A percentile compares a stretch with the other conserved stretches of the same genome.
Evolutionary conservation across 176 grass and related monocot species (phyloP).

Genomic region (Aegilops umbellulata): DNA sequence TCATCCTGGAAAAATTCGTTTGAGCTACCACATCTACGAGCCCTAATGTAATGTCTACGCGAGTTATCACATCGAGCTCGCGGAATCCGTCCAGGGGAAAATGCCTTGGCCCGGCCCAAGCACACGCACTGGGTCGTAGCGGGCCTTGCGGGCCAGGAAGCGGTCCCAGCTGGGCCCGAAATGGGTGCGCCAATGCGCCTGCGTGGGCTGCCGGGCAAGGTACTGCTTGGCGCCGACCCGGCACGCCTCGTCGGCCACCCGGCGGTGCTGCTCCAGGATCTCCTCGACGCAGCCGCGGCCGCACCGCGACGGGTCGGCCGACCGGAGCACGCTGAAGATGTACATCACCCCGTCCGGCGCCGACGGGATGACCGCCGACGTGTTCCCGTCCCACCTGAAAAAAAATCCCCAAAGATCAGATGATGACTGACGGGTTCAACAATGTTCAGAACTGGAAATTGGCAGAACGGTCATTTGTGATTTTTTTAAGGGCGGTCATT

Average conservation of each 20-base stretch:
- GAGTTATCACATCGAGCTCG: background rate
- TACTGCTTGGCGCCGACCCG: slow-evolving; percentile 67
- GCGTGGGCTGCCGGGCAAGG: slow-evolving; percentile 62
- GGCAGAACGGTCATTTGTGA: too few species aligned
- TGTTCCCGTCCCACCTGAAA: slow-evolving; percentile 82
- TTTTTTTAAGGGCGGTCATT: too few species aligned
- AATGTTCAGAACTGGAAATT: background rate
- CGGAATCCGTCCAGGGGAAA: slow-evolving; percentile 31
- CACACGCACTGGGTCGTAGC: slow-evolving; percentile 50
- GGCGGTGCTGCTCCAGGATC: slow-evolving; percentile 57
- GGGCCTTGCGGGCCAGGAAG: slow-evolving; percentile 53
- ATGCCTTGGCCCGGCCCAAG: slow-evolving; percentile 78
- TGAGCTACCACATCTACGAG: slow-evolving; percentile 23
- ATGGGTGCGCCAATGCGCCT: slow-evolving; percentile 52
- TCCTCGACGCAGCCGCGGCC: slow-evolving; percentile 38
- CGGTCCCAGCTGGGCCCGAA: slow-evolving; percentile 59
- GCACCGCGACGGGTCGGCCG: slow-evolving; percentile 58
- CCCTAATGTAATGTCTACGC: background rate
- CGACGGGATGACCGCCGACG: slow-evolving; percentile 61
- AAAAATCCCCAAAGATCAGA: background rate
- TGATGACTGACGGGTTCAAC: background rate
- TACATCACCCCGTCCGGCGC: slow-evolving; percentile 49
- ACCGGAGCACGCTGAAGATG: slow-evolving; percentile 65
- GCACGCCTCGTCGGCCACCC: slow-evolving; percentile 49
- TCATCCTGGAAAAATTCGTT: background rate